Evolutionary conservation across 768 basidiomycete species (phyloP), one percentile per base, ranked within the genome.

Genomic region (Pleurotus citrinopileatus): DNA sequence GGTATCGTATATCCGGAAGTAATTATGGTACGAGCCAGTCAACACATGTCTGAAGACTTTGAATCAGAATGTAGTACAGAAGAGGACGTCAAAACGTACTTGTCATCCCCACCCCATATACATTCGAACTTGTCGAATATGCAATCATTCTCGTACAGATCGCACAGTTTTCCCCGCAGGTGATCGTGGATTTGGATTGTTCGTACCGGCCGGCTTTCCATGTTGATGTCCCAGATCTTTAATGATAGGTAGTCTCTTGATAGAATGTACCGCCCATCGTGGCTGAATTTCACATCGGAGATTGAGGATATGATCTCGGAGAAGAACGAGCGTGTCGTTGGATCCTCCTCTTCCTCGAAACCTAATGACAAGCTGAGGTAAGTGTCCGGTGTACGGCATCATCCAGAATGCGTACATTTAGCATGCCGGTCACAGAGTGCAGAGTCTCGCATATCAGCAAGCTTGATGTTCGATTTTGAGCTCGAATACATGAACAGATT

Each of bases 101-200:
- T 86, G 67, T 91, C 96, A 66, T 97, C 91, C 32, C 97, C 97
- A 59, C 91, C 90, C 89, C 94, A 99, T 19, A 92, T 89, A 68
- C 97, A 98, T 73, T 99, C 97, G 62, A 98, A 99, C 72, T 98
- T 98, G 79, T 99, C 97, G 68, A 98, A 99, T 65, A 99, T 99
- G 72, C 97, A 98, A 65, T 99, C 97, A 64, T 98, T 99, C 77
- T 99, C 97, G 66, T 99, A 99, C 58, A 98, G 73, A 70, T 99
- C 97, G 70, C 97, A 99, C 6, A 99, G 84, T 70, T 98, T 99
- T 52, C 92, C 91, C 50, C 96, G 86, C 42, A 99, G 79, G 70
- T 98, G 96, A 63, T 99, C 97, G 66, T 99, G 97, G 63, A 99
- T 98, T 50, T 94, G 90, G 69, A 99, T 98, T 10, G 94, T 98